Conservation (phyloP, 768 basidiomycete genomes). For the Lactarius hengduanensis region DNA sequence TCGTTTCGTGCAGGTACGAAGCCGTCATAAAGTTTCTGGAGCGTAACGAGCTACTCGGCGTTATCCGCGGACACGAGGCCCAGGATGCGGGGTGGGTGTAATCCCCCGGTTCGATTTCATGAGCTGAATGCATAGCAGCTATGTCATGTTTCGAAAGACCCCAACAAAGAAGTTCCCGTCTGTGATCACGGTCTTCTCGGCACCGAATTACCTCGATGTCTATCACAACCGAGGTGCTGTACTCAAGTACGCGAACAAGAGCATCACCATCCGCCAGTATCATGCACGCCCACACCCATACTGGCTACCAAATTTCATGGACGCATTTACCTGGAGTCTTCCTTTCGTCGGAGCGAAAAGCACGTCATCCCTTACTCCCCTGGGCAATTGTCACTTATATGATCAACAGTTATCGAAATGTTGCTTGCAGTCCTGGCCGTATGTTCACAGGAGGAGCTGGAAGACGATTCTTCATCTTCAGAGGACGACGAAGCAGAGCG, state of each 20-base stretch:
- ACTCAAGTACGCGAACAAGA: slow-evolving; percentile 95
- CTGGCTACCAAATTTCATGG: slow-evolving; percentile 99
- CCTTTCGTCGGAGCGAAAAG: slow-evolving; percentile 99
- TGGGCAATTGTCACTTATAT: background rate
- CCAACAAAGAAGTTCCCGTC: slow-evolving; percentile 94
- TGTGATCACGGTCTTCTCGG: slow-evolving; percentile 97
- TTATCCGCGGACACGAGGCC: slow-evolving; percentile 96
- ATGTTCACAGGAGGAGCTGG: slow-evolving; percentile 94
- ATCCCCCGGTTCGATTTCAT: background rate
- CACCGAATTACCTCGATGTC: slow-evolving; percentile 94
- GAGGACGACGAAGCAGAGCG: slow-evolving; percentile 47
- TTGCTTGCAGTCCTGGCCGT: slow-evolving; percentile 94
- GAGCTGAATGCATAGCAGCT: slow-evolving; percentile 43
- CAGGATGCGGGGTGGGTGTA: slow-evolving; percentile 84
- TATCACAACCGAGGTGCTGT: slow-evolving; percentile 97
- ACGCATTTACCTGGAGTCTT: slow-evolving; percentile 98
- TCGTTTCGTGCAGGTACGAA: slow-evolving; percentile 52
- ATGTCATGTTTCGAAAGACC: slow-evolving; percentile 94
- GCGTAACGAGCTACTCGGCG: slow-evolving; percentile 84
- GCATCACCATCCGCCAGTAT: slow-evolving; percentile 79
- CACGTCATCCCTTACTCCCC: slow-evolving; percentile 39
- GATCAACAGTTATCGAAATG: slow-evolving; percentile 86
- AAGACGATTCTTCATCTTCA: slow-evolving; percentile 50
- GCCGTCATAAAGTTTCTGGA: slow-evolving; percentile 94
- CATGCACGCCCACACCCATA: slow-evolving; percentile 64